Evolutionary conservation across 2,329 filamentous ascomycete genomes (phyloP), one percentile per base, ranked within the genome.

Genomic region (Aspergillus fischeri): DNA sequence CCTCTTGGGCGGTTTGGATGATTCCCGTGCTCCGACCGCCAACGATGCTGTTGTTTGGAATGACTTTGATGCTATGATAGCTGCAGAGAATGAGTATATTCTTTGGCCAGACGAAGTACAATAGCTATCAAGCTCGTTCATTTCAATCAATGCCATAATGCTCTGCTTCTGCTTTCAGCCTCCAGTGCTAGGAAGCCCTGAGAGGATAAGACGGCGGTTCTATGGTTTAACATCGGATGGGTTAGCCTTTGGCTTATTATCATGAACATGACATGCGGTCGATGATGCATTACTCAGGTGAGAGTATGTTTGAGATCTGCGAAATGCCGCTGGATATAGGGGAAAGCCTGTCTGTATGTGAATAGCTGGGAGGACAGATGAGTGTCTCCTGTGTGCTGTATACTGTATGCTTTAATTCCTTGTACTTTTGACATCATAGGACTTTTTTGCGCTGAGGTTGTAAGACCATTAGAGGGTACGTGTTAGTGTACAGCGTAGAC

Each of bases 1-100:
- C n/a, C 14, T 48, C 2, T 14, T 51, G 29, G 21, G 38, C 14
- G 24, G 14, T 29, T 47, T 49, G 42, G 49, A 49, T 14, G 55
- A 29, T 17, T 10, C 24, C 38, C 51, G 32, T 32, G 24, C 41
- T 35, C 28, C 28, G 21, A 28, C 42, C 20, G 21, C 24, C 45
- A 57, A 42, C 4, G 44, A 55, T 35, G 52, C 47, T 35, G 42
- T 53, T 45, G 29, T 50, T 41, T 75, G 72, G 72, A 75, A 75
- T 66, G 71, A 73, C 20, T 75, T 75, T 52, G 72, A 75, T 62
- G 56, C 60, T 47, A 60, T 74, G 58, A 57, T 75, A 55, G 69
- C 69, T 49, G 64, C 63, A 10, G 70, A 72, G 60, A 55, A 52
- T 52, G 52, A 58, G 24, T 59, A 55, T 58, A 20, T 38, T 24